A percentile compares a stretch with the other conserved stretches of the same genome.
Conservation (phyloP, 345 rosid species). For the Eucalyptus sp. region DNA sequence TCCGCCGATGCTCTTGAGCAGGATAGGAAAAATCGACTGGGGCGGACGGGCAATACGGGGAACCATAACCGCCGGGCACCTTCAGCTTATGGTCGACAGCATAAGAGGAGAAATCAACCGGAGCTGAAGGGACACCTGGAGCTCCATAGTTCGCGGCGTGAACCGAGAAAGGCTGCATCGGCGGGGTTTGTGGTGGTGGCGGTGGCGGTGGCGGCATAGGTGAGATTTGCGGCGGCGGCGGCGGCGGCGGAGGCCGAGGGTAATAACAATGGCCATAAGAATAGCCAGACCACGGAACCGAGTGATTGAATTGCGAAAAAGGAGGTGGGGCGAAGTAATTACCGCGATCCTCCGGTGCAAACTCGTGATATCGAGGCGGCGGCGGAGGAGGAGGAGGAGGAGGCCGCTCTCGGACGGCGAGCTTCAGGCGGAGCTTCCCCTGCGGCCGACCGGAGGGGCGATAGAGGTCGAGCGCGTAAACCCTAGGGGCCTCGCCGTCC, state of each 20-base stretch:
- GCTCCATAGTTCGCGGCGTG: neutral
- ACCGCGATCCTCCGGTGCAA: neutral
- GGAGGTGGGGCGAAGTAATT: conserved; percentile 3
- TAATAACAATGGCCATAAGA: conserved; percentile 12
- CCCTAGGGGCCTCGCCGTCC: neutral
- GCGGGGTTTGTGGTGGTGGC: conserved; percentile 10
- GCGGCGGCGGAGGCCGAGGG: conserved; percentile 2
- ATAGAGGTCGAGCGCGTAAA: conserved; percentile 15
- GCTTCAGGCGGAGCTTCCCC: conserved; percentile 39
- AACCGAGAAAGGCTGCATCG: conserved; percentile 2
- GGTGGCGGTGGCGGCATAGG: neutral
- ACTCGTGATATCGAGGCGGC: conserved; percentile 8
- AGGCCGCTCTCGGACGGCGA: conserved; percentile 28
- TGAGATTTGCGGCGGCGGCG: neutral
- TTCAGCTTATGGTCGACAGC: neutral
- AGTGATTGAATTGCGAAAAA: neutral
- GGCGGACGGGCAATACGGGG: conserved; percentile 21
- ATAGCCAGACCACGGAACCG: conserved; percentile 1
- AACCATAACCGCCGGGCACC: neutral
- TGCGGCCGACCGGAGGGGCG: conserved; percentile 61
- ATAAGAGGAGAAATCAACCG: neutral
- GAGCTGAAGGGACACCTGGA: neutral
- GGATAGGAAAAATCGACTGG: conserved; percentile 21
- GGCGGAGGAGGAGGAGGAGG: conserved; percentile 10
- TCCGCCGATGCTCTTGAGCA: conserved; percentile 17